phyloP scores from a whole-genome alignment of 805 yeast species.

The Allodekkera sacchari region DNA sequence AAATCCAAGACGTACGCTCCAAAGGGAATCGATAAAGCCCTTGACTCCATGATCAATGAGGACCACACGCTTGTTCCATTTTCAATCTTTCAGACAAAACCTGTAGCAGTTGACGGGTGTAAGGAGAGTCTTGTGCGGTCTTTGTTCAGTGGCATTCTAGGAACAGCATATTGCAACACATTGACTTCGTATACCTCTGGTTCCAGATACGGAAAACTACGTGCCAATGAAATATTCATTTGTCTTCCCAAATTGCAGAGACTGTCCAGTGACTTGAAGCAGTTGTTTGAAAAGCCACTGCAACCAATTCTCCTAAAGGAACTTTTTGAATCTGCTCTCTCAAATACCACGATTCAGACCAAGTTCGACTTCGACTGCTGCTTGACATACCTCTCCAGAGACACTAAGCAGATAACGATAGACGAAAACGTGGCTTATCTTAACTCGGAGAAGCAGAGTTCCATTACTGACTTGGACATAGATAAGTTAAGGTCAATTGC shows the following conservation, averaged over 20 bases:
- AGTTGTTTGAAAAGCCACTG: slow-evolving; percentile 2
- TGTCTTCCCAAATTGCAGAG: slow-evolving; percentile 10
- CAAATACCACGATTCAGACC: slow-evolving; percentile 3
- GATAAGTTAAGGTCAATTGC: slow-evolving; percentile 18
- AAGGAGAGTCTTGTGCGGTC: slow-evolving; percentile 7
- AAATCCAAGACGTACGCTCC: slow-evolving; percentile 11
- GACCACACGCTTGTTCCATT: slow-evolving; percentile 16
- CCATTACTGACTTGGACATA: slow-evolving; percentile 6
- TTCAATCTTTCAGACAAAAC: slow-evolving; percentile 8
- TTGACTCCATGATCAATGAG: slow-evolving; percentile 15
- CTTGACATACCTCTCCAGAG: slow-evolving; percentile 14
- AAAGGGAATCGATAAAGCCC: slow-evolving; percentile 17
- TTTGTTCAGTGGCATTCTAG: slow-evolving; percentile 2
- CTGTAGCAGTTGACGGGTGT: slow-evolving; percentile 3
- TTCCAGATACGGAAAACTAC: slow-evolving; percentile 7
- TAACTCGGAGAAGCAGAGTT: background rate
- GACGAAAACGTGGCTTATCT: slow-evolving; percentile 1
- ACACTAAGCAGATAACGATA: slow-evolving; percentile 4
- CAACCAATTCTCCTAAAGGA: slow-evolving; percentile 12
- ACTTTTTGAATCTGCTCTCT: slow-evolving; percentile 6
- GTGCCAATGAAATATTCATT: slow-evolving; percentile 13
- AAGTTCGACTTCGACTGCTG: slow-evolving; percentile 17
- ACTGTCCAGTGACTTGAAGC: slow-evolving; percentile 7
- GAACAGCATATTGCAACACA: slow-evolving; percentile 3
- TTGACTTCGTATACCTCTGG: slow-evolving; percentile 8